These are phyloP conservation scores for Nitzschia sp. DNA, from an alignment of 108 stramenopile genomes.

Conservation along the genomic window DNA sequence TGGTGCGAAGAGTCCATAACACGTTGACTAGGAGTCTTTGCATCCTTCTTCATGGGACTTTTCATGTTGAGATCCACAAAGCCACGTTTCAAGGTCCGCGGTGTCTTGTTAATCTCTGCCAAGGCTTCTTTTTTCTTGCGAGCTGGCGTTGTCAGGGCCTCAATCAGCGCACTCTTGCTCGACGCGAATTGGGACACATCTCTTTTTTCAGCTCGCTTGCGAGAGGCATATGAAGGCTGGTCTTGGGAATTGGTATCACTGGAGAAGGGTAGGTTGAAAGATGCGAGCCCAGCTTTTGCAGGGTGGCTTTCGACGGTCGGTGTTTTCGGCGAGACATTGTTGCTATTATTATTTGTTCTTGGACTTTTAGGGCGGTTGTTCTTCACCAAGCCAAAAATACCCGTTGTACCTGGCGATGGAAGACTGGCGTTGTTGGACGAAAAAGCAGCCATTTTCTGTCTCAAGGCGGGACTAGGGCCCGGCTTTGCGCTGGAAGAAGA, in stretches of 20 bases:
- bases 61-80: conserved; percentile 20
- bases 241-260: too few species aligned
- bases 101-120: neutral
- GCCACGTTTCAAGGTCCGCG: conserved; percentile 24
- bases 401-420: neutral
- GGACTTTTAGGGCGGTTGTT: neutral
- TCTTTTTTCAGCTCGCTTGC: neutral
- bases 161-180: conserved; percentile 9
- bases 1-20: conserved; percentile 13
- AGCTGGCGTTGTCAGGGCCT: conserved; percentile 6
- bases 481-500: neutral
- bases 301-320: neutral
- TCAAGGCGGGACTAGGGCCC: neutral
- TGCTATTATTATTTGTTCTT: neutral
- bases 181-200: conserved; percentile 14
- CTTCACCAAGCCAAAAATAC: neutral
- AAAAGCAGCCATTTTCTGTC: neutral
- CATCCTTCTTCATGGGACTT: neutral
- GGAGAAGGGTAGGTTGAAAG: too few species aligned
- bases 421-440: neutral
- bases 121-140: conserved; percentile 10
- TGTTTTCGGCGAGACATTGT: neutral
- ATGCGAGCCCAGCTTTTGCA: too few species aligned
- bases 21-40: conserved; percentile 11
- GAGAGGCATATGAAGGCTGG: neutral